Conservation (phyloP, 257 asterid species). For the Perilla frutescens region DNA sequence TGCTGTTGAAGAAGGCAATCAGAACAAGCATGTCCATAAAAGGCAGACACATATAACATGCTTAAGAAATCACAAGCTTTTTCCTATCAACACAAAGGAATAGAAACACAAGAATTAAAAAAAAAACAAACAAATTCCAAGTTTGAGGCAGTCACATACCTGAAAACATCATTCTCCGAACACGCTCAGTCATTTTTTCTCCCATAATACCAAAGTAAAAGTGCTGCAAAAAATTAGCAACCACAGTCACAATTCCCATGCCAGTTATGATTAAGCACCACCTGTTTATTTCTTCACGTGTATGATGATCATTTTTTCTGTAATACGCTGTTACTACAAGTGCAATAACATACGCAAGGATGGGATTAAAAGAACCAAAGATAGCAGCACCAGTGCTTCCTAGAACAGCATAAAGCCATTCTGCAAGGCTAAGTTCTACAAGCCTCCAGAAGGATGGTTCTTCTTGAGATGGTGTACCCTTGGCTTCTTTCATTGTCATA, state of each 20-base stretch:
- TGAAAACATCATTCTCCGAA: constrained; percentile 99
- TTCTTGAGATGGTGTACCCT: constrained; percentile 54
- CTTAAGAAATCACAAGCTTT: constrained; percentile 18
- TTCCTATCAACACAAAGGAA: constrained; percentile 23
- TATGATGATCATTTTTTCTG: constrained; percentile 53
- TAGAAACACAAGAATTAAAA: constrained; percentile 12
- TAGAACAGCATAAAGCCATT: constrained; percentile 97
- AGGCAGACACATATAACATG: constrained; percentile 5
- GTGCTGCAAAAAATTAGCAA: constrained; percentile 98
- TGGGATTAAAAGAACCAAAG: constrained; percentile 95
- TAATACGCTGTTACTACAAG: constrained; percentile 87
- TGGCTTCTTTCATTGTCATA: constrained; percentile 50
- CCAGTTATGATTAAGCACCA: constrained; percentile 94
- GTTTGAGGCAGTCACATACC: constrained; percentile 52
- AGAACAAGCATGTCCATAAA: constrained; percentile 25
- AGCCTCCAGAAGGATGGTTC: constrained; percentile 97
- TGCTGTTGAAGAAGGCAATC: constrained; percentile 54
- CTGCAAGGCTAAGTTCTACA: constrained; percentile 98
- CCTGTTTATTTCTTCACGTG: constrained; percentile 71
- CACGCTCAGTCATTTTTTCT: constrained; percentile 99
- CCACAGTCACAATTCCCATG: constrained; percentile 95
- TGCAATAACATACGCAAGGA: constrained; percentile 92
- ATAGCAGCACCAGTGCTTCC: constrained; percentile 98
- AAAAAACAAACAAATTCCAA: constrained; percentile 8
- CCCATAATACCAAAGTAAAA: constrained; percentile 99